A percentile compares a stretch with the other conserved stretches of the same genome.
Evolutionary conservation across 805 yeast genomes (phyloP).

Genomic region (Pichia cephalocereana): DNA sequence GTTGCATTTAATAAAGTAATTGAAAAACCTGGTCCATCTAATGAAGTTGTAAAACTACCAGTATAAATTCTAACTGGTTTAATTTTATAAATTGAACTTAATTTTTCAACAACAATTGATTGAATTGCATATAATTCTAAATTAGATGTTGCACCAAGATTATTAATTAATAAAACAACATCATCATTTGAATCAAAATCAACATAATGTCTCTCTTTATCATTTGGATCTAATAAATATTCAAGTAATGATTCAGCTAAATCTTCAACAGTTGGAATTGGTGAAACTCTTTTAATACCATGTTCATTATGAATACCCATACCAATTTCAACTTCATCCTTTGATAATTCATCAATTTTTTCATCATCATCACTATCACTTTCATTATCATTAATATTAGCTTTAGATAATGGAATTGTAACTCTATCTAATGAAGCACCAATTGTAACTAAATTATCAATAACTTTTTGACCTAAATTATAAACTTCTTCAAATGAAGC

Average conservation of each 20-base stretch:
- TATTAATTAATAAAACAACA: slow-evolving; percentile 67
- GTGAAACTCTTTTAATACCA: slow-evolving; percentile 55
- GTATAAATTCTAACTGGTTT: slow-evolving; percentile 60
- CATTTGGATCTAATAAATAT: slow-evolving; percentile 51
- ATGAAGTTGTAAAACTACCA: slow-evolving; percentile 80
- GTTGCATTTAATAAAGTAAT: slow-evolving; percentile 70
- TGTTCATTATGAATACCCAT: slow-evolving; percentile 97
- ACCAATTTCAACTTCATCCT: slow-evolving; percentile 75
- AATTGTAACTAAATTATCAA: slow-evolving; percentile 66
- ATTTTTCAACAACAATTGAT: slow-evolving; percentile 42
- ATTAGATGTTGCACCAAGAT: slow-evolving; percentile 82
- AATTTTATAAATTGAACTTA: slow-evolving; percentile 44
- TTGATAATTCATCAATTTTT: slow-evolving; percentile 33
- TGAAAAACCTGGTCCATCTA: slow-evolving; percentile 88
- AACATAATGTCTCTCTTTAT: slow-evolving; percentile 75
- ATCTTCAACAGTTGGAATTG: slow-evolving; percentile 63
- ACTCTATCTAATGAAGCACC: slow-evolving; percentile 88
- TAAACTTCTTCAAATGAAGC: slow-evolving; percentile 44
- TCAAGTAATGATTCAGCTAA: slow-evolving; percentile 52
- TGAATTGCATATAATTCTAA: slow-evolving; percentile 71
- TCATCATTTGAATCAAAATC: slow-evolving; percentile 50
- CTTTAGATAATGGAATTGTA: slow-evolving; percentile 61
- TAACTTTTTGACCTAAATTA: slow-evolving; percentile 50
- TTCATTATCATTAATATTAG: slow-evolving; percentile 1
- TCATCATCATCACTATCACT: slow-evolving; percentile 28